Evolutionary conservation across 2,329 filamentous ascomycete genomes (phyloP).

Genomic region (Xylaria sp.): DNA sequence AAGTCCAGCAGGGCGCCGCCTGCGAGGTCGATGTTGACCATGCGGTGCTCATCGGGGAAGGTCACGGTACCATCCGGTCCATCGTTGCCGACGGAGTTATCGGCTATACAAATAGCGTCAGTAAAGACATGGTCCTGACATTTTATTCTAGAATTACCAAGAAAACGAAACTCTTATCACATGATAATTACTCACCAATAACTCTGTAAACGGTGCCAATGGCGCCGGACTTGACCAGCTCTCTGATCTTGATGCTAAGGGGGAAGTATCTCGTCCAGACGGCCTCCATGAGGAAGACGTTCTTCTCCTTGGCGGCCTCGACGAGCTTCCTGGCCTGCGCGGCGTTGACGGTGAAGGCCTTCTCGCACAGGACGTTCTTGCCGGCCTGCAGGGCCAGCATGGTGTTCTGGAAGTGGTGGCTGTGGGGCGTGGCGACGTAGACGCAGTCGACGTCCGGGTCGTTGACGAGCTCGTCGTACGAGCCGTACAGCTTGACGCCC

Average conservation of each 20-base stretch:
- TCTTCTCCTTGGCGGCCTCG: constrained; percentile 77
- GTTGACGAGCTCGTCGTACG: constrained; percentile 82
- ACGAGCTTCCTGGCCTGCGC: constrained; percentile 78
- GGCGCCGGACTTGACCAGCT: constrained; percentile 67
- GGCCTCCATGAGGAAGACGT: constrained; percentile 83
- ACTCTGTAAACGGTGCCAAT: constrained; percentile 72
- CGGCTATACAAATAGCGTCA: constrained; percentile 54
- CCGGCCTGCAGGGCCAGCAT: constrained; percentile 85
- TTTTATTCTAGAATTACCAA: background rate
- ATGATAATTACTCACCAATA: constrained; percentile 54
- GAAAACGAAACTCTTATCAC: constrained; percentile 4
- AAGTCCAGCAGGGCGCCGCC: constrained; percentile 86
- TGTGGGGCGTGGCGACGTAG: constrained; percentile 91
- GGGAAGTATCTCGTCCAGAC: constrained; percentile 94
- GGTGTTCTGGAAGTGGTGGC: constrained; percentile 91
- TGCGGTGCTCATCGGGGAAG: constrained; percentile 73
- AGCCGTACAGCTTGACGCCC: constrained; percentile 78
- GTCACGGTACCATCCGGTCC: constrained; percentile 66
- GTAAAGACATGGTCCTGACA: background rate
- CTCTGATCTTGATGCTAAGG: constrained; percentile 78
- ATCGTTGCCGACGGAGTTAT: constrained; percentile 70
- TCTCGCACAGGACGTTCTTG: constrained; percentile 92
- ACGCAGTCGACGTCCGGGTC: constrained; percentile 85
- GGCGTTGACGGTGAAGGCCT: constrained; percentile 87
- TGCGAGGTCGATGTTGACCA: constrained; percentile 84